Percentiles rank a stretch among this genome's conserved stretches.
phyloP scores from a whole-genome alignment of 2,329 filamentous ascomycete genomes.

The Arthrobotrys megalospora region DNA sequence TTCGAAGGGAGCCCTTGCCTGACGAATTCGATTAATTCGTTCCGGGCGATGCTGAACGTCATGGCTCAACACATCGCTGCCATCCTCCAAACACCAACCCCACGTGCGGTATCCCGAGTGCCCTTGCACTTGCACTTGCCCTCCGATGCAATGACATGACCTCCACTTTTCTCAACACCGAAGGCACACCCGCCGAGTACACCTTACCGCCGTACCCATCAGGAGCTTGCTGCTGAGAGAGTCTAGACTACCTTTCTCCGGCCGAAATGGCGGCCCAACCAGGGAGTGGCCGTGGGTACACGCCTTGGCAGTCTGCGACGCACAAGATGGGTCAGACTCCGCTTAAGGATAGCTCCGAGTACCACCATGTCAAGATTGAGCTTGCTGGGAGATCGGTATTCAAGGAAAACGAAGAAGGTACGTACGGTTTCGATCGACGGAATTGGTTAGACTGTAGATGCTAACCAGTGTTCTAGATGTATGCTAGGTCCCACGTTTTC shows the following conservation, averaged over 20 bases:
- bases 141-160: constrained; percentile 10
- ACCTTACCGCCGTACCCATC: constrained; percentile 7
- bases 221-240: background rate
- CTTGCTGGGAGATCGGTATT: constrained; percentile 26
- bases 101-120: constrained; percentile 13
- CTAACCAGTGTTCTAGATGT: constrained; percentile 23
- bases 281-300: constrained; percentile 22
- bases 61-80: constrained; percentile 37
- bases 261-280: constrained; percentile 34
- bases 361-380: constrained; percentile 40
- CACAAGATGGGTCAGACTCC: constrained; percentile 27
- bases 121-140: background rate
- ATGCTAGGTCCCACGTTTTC: background rate
- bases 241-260: constrained; percentile 4
- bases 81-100: constrained; percentile 27
- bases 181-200: constrained; percentile 11
- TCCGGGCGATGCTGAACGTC: constrained; percentile 20
- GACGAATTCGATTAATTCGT: background rate
- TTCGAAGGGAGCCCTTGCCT: constrained; percentile 2
- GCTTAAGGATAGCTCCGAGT: constrained; percentile 32
- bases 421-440: background rate
- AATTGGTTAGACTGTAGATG: constrained; percentile 23
- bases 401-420: constrained; percentile 31
- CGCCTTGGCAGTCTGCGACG: constrained; percentile 38
- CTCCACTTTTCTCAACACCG: constrained; percentile 23